Evolutionary conservation across 176 grass and related monocot species (phyloP), one percentile per base, ranked within the genome.

Genomic region (Aegilops sharonensis): DNA sequence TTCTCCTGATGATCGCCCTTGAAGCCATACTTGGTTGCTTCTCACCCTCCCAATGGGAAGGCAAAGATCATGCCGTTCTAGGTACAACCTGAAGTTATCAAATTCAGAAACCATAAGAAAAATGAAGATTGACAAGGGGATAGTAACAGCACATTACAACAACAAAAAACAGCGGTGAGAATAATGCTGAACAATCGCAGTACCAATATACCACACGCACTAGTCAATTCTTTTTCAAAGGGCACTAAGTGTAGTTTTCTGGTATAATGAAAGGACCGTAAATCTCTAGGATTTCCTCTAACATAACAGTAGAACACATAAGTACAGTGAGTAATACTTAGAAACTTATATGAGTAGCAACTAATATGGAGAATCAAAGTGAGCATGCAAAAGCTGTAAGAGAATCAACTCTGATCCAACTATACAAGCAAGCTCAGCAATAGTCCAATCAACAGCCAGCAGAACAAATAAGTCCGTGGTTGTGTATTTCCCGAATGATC

Each of bases 1-100:
- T 92, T 88, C 97, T 89, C 77, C 94, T 96, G 64, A 91, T 32
- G 21, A 99, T 90, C 36, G 92, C 94, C 74, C 87, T 87, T 61
- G 92, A 92, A 87, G 97, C 87, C 97, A 99, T 99, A 72, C 39
- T 92, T 72, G 52, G 78, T 82, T 65, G 18, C 30, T 87, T 88
- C 83, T 92, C 88, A 88, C 64, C 79, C 88, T 90, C 37, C 85
- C 50, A 59, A 65, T 64, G 7, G 52, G 43, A 91, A 89, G 81
- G 48, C 37, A 88, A 86, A 66, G 84, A 60, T 95, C 90, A 98
- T 92, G 86, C 84, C 88, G 89, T 90, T 87, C 75, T n/a, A 2
- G 69, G 86, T 52, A 75, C 36, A 83, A 90, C 27, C 89, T 98
- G 89, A 83, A 92, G 57, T 63, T 82, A 87, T 63, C 68, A 35